A percentile compares a stretch with the other conserved stretches of the same genome.
Conservation (phyloP, 2,329 filamentous ascomycete species). For the Ascochyta lentis region DNA sequence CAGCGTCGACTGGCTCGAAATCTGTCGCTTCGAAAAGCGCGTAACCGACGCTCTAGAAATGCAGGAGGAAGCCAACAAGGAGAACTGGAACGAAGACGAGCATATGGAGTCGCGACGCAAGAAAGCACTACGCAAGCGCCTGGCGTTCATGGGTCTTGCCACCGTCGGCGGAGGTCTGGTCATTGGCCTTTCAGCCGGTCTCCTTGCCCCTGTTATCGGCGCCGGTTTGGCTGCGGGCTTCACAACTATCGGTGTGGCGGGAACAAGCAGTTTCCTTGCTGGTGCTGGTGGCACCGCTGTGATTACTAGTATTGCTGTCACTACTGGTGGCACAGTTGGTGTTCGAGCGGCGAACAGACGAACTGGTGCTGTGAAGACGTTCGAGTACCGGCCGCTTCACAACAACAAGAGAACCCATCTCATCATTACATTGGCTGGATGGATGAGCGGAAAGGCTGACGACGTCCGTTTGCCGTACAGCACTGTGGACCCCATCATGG, state of each 20-base stretch:
- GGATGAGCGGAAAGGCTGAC: conserved; percentile 98
- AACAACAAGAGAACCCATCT: conserved; percentile 98
- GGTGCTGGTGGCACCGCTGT: conserved; percentile 92
- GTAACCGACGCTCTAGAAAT: conserved; percentile 97
- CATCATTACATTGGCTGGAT: conserved; percentile 92
- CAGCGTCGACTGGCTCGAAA: conserved; percentile 87
- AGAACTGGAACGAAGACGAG: conserved; percentile 97
- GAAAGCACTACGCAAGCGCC: conserved; percentile 78
- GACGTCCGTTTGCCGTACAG: conserved; percentile 95
- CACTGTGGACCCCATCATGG: conserved; percentile 97
- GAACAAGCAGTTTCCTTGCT: conserved; percentile 86
- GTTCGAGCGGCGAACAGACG: conserved; percentile 83
- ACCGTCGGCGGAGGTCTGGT: conserved; percentile 95
- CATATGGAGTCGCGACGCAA: conserved; percentile 89
- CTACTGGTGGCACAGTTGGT: conserved; percentile 87
- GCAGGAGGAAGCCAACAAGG: conserved; percentile 91
- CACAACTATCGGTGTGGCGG: conserved; percentile 90
- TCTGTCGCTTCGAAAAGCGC: conserved; percentile 95
- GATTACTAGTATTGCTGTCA: conserved; percentile 87
- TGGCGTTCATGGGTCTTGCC: conserved; percentile 95
- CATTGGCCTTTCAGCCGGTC: conserved; percentile 90
- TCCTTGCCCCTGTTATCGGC: conserved; percentile 92
- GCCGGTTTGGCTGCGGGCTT: conserved; percentile 93
- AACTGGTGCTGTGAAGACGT: conserved; percentile 91
- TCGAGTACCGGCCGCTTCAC: conserved; percentile 94